Conservation (phyloP, 2,329 filamentous ascomycete genomes). For the Xylaria polymorpha region DNA sequence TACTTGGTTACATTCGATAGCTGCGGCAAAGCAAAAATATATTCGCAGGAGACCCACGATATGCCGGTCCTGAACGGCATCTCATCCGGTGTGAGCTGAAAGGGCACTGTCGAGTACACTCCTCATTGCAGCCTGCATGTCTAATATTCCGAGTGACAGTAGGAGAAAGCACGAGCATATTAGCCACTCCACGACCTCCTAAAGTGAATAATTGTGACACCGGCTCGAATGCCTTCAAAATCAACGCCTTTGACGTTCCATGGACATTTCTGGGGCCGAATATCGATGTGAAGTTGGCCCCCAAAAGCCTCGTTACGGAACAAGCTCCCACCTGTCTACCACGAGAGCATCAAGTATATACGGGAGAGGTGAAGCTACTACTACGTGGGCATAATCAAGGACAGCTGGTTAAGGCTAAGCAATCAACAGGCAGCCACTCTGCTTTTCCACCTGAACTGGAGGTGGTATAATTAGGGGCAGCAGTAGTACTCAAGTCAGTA, state of each 20-base stretch:
- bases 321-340: conserved; percentile 1
- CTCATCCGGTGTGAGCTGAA: conserved; percentile 1
- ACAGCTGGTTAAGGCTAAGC: neutral
- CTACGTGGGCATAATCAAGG: neutral
- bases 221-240: conserved; percentile 12
- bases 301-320: neutral
- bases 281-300: neutral
- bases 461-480: conserved; percentile 40
- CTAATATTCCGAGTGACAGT: neutral
- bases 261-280: neutral
- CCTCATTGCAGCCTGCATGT: conserved; percentile 8
- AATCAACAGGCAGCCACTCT: conserved; percentile 30
- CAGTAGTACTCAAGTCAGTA: conserved; percentile 34
- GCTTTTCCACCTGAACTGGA: conserved; percentile 31
- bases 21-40: neutral
- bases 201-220: conserved; percentile 18
- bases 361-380: neutral
- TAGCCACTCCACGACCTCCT: conserved; percentile 2
- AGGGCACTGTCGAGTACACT: neutral
- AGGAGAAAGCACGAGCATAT: neutral
- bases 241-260: conserved; percentile 1
- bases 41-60: neutral
- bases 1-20: neutral
- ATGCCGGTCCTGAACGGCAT: conserved; percentile 8
- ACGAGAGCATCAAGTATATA: conserved; percentile 1